Conservation (phyloP, 768 basidiomycete genomes). For the Galerina sulciceps region DNA sequence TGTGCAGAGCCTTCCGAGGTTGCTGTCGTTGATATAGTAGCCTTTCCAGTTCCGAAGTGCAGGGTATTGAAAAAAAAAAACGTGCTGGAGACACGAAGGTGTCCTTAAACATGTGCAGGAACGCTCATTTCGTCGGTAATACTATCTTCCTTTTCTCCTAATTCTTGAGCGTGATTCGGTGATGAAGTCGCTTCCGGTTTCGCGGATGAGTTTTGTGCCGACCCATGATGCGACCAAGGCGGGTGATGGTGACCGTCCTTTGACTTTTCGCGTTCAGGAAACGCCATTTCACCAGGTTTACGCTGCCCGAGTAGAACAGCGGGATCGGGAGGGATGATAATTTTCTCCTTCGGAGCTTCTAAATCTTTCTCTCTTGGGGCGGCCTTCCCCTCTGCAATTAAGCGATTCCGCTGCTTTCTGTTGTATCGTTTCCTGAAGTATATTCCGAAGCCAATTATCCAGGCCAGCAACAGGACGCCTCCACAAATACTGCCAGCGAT, state of each 20-base stretch:
- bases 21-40: not conserved
- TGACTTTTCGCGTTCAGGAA: conserved; percentile 29
- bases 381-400: conserved; percentile 46
- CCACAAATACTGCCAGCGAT: conserved; percentile 66
- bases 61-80: not conserved
- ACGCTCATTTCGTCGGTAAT: conserved; percentile 21
- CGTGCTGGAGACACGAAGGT: no score
- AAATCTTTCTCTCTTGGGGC: conserved; percentile 41
- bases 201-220: not conserved
- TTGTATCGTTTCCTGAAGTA: conserved; percentile 60
- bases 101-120: conserved; percentile 1
- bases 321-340: conserved; percentile 71
- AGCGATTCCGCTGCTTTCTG: conserved; percentile 48
- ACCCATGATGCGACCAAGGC: conserved; percentile 23
- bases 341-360: conserved; percentile 42
- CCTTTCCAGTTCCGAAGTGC: not conserved
- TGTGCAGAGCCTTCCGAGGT: not conserved
- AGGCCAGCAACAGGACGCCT: conserved; percentile 50
- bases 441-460: conserved; percentile 59
- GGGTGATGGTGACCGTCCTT: conserved; percentile 17
- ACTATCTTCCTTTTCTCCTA: conserved; percentile 10
- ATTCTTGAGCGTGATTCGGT: not conserved
- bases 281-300: conserved; percentile 39
- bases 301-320: conserved; percentile 58
- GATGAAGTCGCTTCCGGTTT: not conserved